Percentiles rank a stretch among this genome's conserved stretches.
Evolutionary conservation across 768 basidiomycete species (phyloP).

Genomic region (Lyophyllum semitale): DNA sequence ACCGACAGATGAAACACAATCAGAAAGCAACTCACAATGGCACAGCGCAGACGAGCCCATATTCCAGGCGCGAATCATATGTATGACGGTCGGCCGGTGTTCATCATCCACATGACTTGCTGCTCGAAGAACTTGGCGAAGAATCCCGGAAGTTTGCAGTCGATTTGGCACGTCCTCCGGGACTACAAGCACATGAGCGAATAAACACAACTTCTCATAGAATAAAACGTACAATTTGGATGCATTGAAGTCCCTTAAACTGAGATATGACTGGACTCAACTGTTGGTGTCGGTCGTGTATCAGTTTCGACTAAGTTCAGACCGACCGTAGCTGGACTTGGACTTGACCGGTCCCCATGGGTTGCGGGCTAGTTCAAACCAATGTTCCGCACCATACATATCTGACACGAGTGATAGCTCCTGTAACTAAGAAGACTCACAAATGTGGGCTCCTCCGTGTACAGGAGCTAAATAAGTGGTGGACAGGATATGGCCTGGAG

Average conservation of each 20-base stretch:
- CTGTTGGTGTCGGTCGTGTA: too few relatives aligned
- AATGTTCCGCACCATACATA: too few relatives aligned
- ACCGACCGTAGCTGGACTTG: too few relatives aligned
- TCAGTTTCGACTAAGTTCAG: too few relatives aligned
- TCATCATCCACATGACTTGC: conserved; percentile 95
- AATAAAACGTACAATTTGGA: conserved; percentile 53
- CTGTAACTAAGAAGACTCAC: too few relatives aligned
- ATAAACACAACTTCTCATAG: background rate
- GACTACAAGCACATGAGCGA: conserved; percentile 45
- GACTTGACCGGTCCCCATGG: too few relatives aligned
- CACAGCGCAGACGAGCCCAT: conserved; percentile 89
- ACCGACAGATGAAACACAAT: background rate
- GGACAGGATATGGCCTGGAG: too few relatives aligned
- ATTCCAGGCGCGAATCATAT: conserved; percentile 90
- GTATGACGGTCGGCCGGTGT: conserved; percentile 93
- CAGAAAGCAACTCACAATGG: conserved; percentile 70
- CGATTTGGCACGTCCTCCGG: conserved; percentile 74
- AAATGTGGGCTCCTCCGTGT: too few relatives aligned
- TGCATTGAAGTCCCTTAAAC: conserved; percentile 90
- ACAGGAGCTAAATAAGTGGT: too few relatives aligned
- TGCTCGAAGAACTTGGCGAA: conserved; percentile 91
- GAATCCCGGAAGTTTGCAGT: conserved; percentile 90
- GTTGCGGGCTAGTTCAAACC: too few relatives aligned
- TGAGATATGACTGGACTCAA: too few relatives aligned
- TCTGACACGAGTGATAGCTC: too few relatives aligned